Percentiles rank a stretch among this genome's conserved stretches.
These are phyloP conservation scores for Eucalyptus polyanthemos DNA, from an alignment of 345 rosid genomes.

Conservation along the genomic window DNA sequence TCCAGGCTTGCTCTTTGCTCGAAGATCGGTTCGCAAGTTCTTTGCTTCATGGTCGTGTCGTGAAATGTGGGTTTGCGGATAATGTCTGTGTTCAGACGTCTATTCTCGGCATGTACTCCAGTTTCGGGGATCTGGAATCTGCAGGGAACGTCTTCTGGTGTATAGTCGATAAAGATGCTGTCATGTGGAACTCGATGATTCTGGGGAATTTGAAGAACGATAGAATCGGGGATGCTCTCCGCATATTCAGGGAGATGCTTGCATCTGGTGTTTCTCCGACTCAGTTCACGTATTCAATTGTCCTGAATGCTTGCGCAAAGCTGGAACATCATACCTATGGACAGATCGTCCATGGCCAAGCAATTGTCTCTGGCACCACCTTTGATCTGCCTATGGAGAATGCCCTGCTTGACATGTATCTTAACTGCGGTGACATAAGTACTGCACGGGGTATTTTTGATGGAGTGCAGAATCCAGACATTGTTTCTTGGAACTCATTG, in stretches of 20 bases:
- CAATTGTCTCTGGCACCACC: constrained; percentile 14
- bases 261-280: constrained; percentile 39
- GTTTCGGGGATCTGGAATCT: constrained; percentile 53
- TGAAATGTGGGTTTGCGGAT: constrained; percentile 31
- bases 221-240: constrained; percentile 27
- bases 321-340: constrained; percentile 32
- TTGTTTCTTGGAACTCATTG: constrained; percentile 85
- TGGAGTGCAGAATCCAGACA: constrained; percentile 28
- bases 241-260: constrained; percentile 36
- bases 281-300: constrained; percentile 59
- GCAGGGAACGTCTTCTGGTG: constrained; percentile 31
- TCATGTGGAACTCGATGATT: constrained; percentile 74
- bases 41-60: constrained; percentile 33
- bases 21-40: constrained; percentile 42
- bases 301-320: constrained; percentile 57
- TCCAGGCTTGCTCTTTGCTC: constrained; percentile 42
- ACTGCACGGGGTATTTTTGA: constrained; percentile 32
- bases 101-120: constrained; percentile 60
- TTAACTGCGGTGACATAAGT: constrained; percentile 38
- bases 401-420: constrained; percentile 82
- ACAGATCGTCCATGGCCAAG: constrained; percentile 36
- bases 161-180: constrained; percentile 41
- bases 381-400: constrained; percentile 60
- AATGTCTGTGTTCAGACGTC: constrained; percentile 62
- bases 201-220: constrained; percentile 57